Evolutionary conservation across 2,329 filamentous ascomycete species (phyloP), one percentile per base, ranked within the genome.

Genomic region (Penicillium concentricum): DNA sequence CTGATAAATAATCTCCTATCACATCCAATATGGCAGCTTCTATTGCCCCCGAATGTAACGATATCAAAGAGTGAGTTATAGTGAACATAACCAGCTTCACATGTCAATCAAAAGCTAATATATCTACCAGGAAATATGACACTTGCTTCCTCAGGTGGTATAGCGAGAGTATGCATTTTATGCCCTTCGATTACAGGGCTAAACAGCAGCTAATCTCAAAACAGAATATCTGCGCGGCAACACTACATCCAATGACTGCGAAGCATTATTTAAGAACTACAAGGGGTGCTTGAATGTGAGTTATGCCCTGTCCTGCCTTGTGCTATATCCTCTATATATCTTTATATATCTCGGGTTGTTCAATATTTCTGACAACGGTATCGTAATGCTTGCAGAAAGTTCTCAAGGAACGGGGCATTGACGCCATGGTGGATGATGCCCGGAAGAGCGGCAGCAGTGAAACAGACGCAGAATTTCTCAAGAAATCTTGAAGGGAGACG

Each of bases 71-170:
- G 93, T 97, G 78, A 69, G 87, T 54, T 13, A 22, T 16, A 59
- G 34, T 34, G 18, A 28, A 26, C 28, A 59, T 37, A 55, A 52
- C 48, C 41, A 41, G 41, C 28, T 42, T 57, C 26, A 51, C 42
- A 41, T 47, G 18, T 44, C 9, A 8, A 48, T 5, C 38, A 16
- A 22, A 35, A 26, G 49, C 35, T 20, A 35, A 42, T 51, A 50
- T 45, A 48, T 12, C 22, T 24, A 30, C 51, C 60, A 97, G 92
- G 74, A 90, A 88, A 67, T 99, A 99, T 73, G 94, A 99, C 75
- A 92, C 89, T 51, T 99, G 94, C 78, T 99, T 99, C 74, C 80
- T 99, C 62, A 97, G 96, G 78, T 99, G 94, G 94, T 99, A 99
- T 76, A 97, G 92, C 72, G 94, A 99, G 78, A 97, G 94, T 97